Base-by-base conservation (phyloP, 768 basidiomycete species). In the Boletus coccyginus region DNA sequence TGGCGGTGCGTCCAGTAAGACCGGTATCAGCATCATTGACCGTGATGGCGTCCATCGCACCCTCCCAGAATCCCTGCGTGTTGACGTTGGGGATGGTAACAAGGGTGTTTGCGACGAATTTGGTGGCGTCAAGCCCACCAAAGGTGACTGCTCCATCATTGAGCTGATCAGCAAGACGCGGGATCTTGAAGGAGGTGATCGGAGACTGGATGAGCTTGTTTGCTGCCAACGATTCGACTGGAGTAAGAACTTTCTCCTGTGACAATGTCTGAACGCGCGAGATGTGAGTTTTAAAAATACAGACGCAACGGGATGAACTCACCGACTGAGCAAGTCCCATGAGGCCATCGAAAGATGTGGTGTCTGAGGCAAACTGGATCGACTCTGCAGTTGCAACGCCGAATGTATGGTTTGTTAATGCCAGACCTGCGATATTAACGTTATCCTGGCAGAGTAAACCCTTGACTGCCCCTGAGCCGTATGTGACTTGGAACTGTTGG, bases 111-210 rank as follows among this genome's bases (percentile, higher is more conserved):
- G 77, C 53, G 61, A 85, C 79, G 68, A 91, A 90, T 71, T 92
- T 91, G 58, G 80, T 75, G 10, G 73, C 13, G 71, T 94, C 89
- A 35, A 92, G 78, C 13, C 80, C 87, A 35, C 92, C 92, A 59
- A 94, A 89, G 9, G 91, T 91, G 56, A 94, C 80, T 72, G 91
- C 80, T 49, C 92, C 92, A 61, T 92, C 87, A 53, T 80, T 74
- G 19, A 72, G 67, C 62, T 79, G 73, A 66, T 93, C 90, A 10
- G 81, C 77, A 35, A 87, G 73, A 55, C 92, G 88, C 3, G 89
- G 78, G 53, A 95, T 84, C 74, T 89, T 92, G 81, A 81, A 92
- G 10, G 90, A 89, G 11, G 84, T 81, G 65, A 94, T 87, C 3
- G 89, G 79, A 8, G 79, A 76, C 31, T 73, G 59, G 53, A 94